Percentiles rank a stretch among this genome's conserved stretches.
phyloP scores from a whole-genome alignment of 148 eudicot genomes.

The Bassia scoparia region DNA sequence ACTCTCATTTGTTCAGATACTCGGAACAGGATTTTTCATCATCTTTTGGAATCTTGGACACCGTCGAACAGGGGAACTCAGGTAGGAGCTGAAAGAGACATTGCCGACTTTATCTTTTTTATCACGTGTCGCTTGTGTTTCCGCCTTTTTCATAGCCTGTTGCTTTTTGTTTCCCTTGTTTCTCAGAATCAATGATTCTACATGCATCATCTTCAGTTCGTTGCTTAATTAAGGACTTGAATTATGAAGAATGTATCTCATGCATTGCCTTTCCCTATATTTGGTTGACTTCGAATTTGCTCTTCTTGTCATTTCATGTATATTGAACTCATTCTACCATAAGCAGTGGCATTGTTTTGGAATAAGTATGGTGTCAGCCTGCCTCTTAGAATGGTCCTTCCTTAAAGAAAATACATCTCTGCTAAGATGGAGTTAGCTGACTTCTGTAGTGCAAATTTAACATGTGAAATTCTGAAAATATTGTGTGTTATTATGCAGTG shows the following conservation, averaged over 20 bases:
- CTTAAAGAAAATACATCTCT: neutral
- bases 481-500: constrained; percentile 44
- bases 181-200: neutral
- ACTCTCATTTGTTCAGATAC: constrained; percentile 51
- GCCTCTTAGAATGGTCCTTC: neutral
- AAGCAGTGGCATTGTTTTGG: neutral
- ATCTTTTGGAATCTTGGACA: constrained; percentile 85
- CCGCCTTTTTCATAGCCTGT: too few relatives aligned
- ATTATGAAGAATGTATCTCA: neutral
- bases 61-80: constrained; percentile 80
- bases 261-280: neutral
- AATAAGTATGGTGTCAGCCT: neutral
- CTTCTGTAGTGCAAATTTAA: neutral
- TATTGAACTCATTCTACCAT: neutral
- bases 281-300: neutral
- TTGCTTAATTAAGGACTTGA: neutral
- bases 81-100: constrained; percentile 39
- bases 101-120: neutral
- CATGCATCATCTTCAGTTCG: neutral
- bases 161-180: too few relatives aligned
- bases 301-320: neutral
- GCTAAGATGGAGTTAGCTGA: neutral
- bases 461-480: too few relatives aligned
- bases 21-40: constrained; percentile 87
- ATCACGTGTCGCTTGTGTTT: too few relatives aligned